Evolutionary conservation across 352 stramenopile species (phyloP).

Genomic region (Phytopythium helicoides): DNA sequence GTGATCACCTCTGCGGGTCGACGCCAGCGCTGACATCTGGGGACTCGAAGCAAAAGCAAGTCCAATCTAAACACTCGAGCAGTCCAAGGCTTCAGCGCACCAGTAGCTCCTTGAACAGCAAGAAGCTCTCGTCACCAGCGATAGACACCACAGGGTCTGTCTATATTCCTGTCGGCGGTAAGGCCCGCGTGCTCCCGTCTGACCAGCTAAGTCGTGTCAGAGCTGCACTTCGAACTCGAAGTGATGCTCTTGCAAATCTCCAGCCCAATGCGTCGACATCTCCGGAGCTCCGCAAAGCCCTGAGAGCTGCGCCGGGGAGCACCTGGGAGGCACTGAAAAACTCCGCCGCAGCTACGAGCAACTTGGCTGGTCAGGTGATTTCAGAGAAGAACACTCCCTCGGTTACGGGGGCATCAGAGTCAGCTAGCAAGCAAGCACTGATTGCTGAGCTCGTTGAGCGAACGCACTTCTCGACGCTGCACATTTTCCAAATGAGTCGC

Average conservation of each 20-base stretch:
- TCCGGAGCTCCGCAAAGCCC: constrained; percentile 11
- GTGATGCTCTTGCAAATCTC: constrained; percentile 30
- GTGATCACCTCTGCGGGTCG: constrained; percentile 1
- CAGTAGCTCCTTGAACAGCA: neutral
- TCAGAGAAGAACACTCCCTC: neutral
- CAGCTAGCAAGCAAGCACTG: constrained; percentile 36
- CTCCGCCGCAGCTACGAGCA: neutral
- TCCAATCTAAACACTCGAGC: neutral
- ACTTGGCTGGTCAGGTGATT: neutral
- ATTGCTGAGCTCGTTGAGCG: constrained; percentile 38
- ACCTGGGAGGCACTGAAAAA: constrained; percentile 19
- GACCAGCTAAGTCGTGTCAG: constrained; percentile 26
- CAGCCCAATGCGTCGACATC: constrained; percentile 11
- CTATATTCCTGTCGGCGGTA: constrained; percentile 27
- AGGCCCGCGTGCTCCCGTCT: constrained; percentile 25
- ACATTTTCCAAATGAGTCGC: constrained; percentile 52
- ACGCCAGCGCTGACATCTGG: neutral
- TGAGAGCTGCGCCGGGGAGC: constrained; percentile 13
- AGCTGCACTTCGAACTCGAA: constrained; percentile 22
- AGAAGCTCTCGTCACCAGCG: neutral
- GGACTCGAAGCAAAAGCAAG: neutral
- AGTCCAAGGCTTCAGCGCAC: neutral
- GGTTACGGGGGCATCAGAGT: neutral
- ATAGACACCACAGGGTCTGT: constrained; percentile 4
- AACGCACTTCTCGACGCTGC: constrained; percentile 37